phyloP scores from a whole-genome alignment of 371 early-diverging fungal species.

The Saksenaea oblongispora region DNA sequence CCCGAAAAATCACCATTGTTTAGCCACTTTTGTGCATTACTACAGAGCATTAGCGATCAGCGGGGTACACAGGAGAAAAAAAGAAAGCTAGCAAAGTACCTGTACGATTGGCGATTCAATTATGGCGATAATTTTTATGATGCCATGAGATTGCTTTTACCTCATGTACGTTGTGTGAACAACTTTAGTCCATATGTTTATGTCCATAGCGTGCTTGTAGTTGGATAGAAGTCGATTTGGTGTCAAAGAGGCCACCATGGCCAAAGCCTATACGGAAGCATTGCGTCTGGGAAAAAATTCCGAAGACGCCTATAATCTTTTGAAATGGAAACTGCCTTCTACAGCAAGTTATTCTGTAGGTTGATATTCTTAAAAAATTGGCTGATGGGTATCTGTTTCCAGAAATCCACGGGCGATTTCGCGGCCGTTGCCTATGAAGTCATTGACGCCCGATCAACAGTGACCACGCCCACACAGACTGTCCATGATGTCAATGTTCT shows the following conservation, averaged over 20 bases:
- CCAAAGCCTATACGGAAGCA: conserved; percentile 61
- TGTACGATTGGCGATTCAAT: conserved; percentile 47
- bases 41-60: conserved; percentile 15
- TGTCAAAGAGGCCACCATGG: conserved; percentile 70
- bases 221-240: conserved; percentile 69
- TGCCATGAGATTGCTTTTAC: conserved; percentile 69
- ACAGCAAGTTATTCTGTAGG: conserved; percentile 33
- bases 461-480: conserved; percentile 38
- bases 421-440: conserved; percentile 50
- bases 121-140: conserved; percentile 54
- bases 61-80: conserved; percentile 31
- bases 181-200: background rate
- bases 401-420: conserved; percentile 53
- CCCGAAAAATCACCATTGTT: conserved; percentile 13
- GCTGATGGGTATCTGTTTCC: background rate
- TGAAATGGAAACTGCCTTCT: conserved; percentile 61
- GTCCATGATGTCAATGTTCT: conserved; percentile 48
- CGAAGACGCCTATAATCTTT: conserved; percentile 54
- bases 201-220: conserved; percentile 28
- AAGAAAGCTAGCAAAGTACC: conserved; percentile 17
- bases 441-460: conserved; percentile 44
- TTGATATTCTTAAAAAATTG: background rate
- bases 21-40: conserved; percentile 17
- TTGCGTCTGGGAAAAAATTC: conserved; percentile 56
- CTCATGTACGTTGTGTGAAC: conserved; percentile 47